phyloP scores from a whole-genome alignment of 2,329 filamentous ascomycete genomes.

The Ceratocystis albifundus region DNA sequence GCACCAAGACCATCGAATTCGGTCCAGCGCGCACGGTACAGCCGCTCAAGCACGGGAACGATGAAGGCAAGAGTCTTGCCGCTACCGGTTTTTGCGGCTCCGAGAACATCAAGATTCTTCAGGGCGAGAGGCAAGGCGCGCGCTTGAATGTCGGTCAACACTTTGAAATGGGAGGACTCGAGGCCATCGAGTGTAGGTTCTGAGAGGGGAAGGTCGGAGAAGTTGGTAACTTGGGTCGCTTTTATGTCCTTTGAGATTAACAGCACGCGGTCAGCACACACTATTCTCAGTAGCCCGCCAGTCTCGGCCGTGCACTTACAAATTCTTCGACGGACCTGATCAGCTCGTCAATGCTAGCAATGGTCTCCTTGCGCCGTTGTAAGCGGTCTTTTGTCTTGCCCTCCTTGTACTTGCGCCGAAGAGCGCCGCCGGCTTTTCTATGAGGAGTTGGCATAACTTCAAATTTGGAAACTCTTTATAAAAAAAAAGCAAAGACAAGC shows the following conservation, averaged over 20 bases:
- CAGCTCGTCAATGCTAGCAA: constrained; percentile 33
- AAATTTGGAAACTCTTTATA: not conserved
- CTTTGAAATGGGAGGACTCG: constrained; percentile 76
- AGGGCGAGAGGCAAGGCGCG: constrained; percentile 80
- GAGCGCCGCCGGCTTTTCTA: constrained; percentile 13
- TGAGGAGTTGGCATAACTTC: constrained; percentile 18
- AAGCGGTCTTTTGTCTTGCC: constrained; percentile 23
- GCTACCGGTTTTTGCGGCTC: constrained; percentile 88
- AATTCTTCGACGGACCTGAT: constrained; percentile 34
- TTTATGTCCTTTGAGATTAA: constrained; percentile 45
- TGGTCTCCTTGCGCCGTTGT: constrained; percentile 32
- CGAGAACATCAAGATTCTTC: constrained; percentile 77
- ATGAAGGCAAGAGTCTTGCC: constrained; percentile 93
- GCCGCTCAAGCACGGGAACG: constrained; percentile 80
- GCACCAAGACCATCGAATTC: constrained; percentile 85
- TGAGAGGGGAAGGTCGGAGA: constrained; percentile 77
- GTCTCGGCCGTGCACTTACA: constrained; percentile 28
- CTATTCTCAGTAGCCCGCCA: not conserved
- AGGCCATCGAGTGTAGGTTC: constrained; percentile 67
- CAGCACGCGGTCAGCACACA: not conserved
- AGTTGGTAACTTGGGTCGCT: constrained; percentile 49
- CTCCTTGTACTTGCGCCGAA: constrained; percentile 22
- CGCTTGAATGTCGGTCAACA: constrained; percentile 81
- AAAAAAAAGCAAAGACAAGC: not conserved
- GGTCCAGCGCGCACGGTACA: constrained; percentile 81